Evolutionary conservation across 345 rosid species (phyloP), one percentile per base, ranked within the genome.

Genomic region (Anastatica hierochuntica): DNA sequence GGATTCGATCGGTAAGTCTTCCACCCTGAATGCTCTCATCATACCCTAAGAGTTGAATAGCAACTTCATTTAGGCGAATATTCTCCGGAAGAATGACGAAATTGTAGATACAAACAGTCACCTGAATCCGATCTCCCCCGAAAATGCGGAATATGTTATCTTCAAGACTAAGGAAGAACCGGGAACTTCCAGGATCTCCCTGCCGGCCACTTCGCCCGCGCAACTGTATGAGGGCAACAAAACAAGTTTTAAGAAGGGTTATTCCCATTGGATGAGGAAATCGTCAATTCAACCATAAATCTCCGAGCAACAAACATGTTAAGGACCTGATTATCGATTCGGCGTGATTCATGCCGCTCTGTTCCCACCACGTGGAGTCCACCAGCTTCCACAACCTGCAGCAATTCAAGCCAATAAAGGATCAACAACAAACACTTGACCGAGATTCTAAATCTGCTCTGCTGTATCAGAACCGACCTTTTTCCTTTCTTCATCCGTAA

Each of bases 141-240:
- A 90, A 90, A 55, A 84, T 82, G 12, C 96, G 79, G 60, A 90
- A 90, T 71, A 87, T 79, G 75, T 87, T 90, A 71, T 90, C 98
- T 77, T 90, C 98, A 54, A 87, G 96, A 77, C 96, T 87, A n/a
- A 81, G 79, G 74, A 90, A 90, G 72, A 87, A 87, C 59, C 94
- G 95, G 31, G 98, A 90, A 73, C 98, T 79, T 66, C 98, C 98
- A 54, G 98, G 98, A 69, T 84, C 98, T 37, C 96, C 98, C 67
- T 90, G 98, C 54, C 98, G 80, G 49, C 98, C 96, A 77, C 83
- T 82, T 66, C 95, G 73, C 31, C 96, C 96, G 47, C 98, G 92
- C 48, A 90, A 76, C 98, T 90, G 73, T 30, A 49, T 34, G 65
- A 37, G 29, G 24, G 65, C 0, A 56, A 23, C 18, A 49, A 49